A percentile compares a stretch with the other conserved stretches of the same genome.
Conservation (phyloP, 371 early-diverging fungal species). For the Rhizomucor pusillus region DNA sequence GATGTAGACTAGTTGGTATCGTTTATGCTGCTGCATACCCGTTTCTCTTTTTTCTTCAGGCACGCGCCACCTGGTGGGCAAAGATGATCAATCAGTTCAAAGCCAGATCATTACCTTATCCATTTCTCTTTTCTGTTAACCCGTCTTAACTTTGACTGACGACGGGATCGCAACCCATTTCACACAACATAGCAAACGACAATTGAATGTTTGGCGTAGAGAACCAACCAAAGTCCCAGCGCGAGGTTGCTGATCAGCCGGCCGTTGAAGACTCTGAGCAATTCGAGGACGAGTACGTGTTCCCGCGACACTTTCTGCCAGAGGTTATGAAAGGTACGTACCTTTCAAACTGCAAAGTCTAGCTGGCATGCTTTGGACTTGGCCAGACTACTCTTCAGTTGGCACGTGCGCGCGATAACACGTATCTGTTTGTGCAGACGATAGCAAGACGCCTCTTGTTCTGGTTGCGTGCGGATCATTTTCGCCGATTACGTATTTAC, state of each 20-base stretch:
- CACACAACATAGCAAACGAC: no score
- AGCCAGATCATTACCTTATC: no score
- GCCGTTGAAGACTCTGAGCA: background rate
- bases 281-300: constrained; percentile 19
- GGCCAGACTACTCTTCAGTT: no score
- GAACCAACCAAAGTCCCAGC: no score
- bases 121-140: no score
- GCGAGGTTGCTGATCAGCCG: no score
- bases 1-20: constrained; percentile 1
- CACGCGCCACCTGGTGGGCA: background rate
- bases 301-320: constrained; percentile 21
- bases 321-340: constrained; percentile 18
- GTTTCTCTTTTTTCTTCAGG: constrained; percentile 1
- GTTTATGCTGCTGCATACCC: background rate
- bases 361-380: background rate
- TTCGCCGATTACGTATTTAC: constrained; percentile 96
- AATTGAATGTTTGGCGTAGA: no score
- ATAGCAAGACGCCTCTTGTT: constrained; percentile 82
- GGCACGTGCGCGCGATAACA: background rate
- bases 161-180: no score
- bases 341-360: constrained; percentile 1
- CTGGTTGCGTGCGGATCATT: constrained; percentile 98
- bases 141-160: no score
- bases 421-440: constrained; percentile 49
- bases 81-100: constrained; percentile 1